Base-by-base conservation (phyloP, 148 eudicot genomes). In the Rhododendron henanense region DNA sequence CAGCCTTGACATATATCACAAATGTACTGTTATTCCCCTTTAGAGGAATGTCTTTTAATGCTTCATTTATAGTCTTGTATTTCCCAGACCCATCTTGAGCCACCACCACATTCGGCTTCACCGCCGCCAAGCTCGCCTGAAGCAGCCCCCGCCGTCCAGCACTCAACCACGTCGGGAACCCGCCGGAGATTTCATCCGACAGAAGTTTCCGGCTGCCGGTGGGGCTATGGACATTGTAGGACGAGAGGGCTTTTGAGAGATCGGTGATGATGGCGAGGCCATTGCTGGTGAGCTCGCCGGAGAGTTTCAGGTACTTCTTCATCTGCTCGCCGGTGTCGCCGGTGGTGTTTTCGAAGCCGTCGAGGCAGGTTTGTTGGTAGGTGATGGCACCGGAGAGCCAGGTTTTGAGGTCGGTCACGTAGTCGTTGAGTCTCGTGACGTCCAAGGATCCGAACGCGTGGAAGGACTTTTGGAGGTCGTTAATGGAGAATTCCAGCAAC, bases 11-110 rank as follows among this genome's bases (percentile, higher is more conserved):
- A 35, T 87, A 79, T 2, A 94, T 92, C 28, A 93, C 88, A 67
- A 90, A 93, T 0, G 92, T 14, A 1, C 6, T 76, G 10, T 65
- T 18, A 0, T n/a, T 74, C 50, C 79, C 88, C 2, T 65, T 45
- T 35, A n/a, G 31, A 0, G 97, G 98, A 15, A 85, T 89, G 0
- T 84, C 84, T 2, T 73, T 83, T 6, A 95, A 35, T 0, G 97
- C 98, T 45, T 91, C 96, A 0, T 3, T 21, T 5, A 95, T 87
- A 1, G 95, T 93, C 85, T 87, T 91, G 81, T 67, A 94, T 45
- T 92, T 84, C 2, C 98, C 95, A 1, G 91, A 89, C 0, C 98
- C 98, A 71, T 94, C 96, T 55, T 89, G 83, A 0, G 98, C 94
- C 28, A 95, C 98, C 28, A 92, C 91, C 0, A 81, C 92, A 21